Base-by-base conservation (phyloP, 345 rosid species). In the Ceriops tagal region DNA sequence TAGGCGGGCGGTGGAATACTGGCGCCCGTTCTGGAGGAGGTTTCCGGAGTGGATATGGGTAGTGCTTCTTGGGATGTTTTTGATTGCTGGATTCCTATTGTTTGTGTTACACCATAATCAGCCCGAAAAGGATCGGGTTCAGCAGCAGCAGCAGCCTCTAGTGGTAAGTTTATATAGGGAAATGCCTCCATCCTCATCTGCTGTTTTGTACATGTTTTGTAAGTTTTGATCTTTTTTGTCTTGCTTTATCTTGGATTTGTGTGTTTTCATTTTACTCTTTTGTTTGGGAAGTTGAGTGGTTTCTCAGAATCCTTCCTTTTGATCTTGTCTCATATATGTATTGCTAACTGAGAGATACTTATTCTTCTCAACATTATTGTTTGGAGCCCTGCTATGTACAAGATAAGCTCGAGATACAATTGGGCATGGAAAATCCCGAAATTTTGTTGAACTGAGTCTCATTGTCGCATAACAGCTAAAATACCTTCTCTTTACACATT, bases 11-110 rank as follows among this genome's bases (percentile, higher is more conserved):
- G 88, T 87, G 88, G 97, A 89, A 51, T 76, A 79, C 87, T 90
- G 98, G 96, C 96, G 98, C 90, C 87, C 85, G 83, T 90, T 81
- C 70, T 83, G 97, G 72, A 87, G 97, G 96, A 92, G 81, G 80
- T 67, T 89, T 24, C 82, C 95, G 73, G 84, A 56, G 70, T 89
- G 93, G 97, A 89, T 93, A 84, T 88, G 92, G 90, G 78, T 73
- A 89, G 78, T 73, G 75, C 83, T 92, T 78, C 86, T 92, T 69
- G 90, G 79, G 61, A 61, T 84, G 65, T 93, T 89, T 75, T 81
- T 84, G 62, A 39, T 82, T 71, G 99, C 84, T 5, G 99, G 91
- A 68, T 83, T 89, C 82, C 73, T 89, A 62, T 82, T 95, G 77
- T 92, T 95, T 70, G 79, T 87, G 65, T 84, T 90, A 75, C 97